These are phyloP conservation scores for Mucor velutinosus DNA, from an alignment of 371 early-diverging fungal species.

Conservation along the genomic window DNA sequence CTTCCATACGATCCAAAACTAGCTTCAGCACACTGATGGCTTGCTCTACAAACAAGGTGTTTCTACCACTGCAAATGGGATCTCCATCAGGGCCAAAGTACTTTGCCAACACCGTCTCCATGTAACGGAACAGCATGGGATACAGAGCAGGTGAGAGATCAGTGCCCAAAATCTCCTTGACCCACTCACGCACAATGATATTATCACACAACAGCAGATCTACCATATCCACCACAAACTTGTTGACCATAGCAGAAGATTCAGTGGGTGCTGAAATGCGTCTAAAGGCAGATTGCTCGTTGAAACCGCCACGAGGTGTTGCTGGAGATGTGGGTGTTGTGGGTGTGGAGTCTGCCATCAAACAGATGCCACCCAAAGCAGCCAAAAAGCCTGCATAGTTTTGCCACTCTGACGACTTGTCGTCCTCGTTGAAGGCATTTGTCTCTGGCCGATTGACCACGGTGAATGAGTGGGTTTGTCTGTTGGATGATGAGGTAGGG, in stretches of 20 bases:
- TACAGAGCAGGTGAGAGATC: constrained; percentile 86
- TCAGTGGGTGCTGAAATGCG: constrained; percentile 46
- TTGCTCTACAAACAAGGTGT: constrained; percentile 89
- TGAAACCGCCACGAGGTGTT: constrained; percentile 20
- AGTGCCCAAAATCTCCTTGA: constrained; percentile 85
- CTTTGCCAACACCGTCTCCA: constrained; percentile 72
- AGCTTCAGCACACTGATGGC: constrained; percentile 84
- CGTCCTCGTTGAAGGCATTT: constrained; percentile 39
- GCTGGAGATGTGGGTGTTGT: constrained; percentile 37
- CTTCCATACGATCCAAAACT: constrained; percentile 82
- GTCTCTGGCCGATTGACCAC: constrained; percentile 6
- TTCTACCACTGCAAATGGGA: constrained; percentile 74
- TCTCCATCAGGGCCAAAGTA: constrained; percentile 83
- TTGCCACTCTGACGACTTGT: constrained; percentile 61
- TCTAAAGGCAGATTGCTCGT: constrained; percentile 24
- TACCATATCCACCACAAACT: constrained; percentile 85
- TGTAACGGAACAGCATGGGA: constrained; percentile 81
- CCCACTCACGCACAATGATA: constrained; percentile 87
- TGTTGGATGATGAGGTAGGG: constrained; percentile 16
- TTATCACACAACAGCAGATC: constrained; percentile 85
- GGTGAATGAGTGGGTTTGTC: constrained; percentile 22
- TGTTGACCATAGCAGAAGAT: constrained; percentile 71
- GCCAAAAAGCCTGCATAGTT: constrained; percentile 77
- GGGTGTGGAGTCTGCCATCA: constrained; percentile 48
- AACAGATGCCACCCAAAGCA: constrained; percentile 67